These are phyloP conservation scores for Hippophae rhamnoides DNA, from an alignment of 306 rosid genomes.

Conservation along the genomic window DNA sequence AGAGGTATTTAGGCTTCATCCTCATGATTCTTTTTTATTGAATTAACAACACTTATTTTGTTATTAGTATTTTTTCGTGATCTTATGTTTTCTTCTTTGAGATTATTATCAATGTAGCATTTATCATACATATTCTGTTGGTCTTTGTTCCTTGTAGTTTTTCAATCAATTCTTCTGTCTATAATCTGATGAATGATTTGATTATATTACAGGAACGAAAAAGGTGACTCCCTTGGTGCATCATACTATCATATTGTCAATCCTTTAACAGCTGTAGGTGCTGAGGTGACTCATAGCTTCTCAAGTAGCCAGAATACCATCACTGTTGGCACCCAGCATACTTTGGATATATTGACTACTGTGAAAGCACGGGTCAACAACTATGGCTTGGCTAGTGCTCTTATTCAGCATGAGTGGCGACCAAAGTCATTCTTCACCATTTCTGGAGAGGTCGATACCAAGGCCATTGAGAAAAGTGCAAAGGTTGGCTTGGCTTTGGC, in stretches of 20 bases:
- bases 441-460: slow-evolving; percentile 90
- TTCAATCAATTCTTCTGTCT: no score
- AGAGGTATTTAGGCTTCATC: no score
- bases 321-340: slow-evolving; percentile 68
- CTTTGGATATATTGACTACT: slow-evolving; percentile 62
- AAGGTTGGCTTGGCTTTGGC: slow-evolving; percentile 76
- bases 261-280: slow-evolving; percentile 70
- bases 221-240: slow-evolving; percentile 61
- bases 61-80: no score
- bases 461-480: slow-evolving; percentile 79
- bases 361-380: slow-evolving; percentile 68
- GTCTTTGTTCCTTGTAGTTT: no score
- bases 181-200: background rate
- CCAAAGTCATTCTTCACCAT: slow-evolving; percentile 78
- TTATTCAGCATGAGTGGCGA: slow-evolving; percentile 95
- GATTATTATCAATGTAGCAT: no score
- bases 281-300: slow-evolving; percentile 61
- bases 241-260: slow-evolving; percentile 67
- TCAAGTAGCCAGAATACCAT: slow-evolving; percentile 63
- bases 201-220: slow-evolving; percentile 55
- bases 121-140: no score
- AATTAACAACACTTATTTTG: no score
- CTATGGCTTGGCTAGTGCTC: slow-evolving; percentile 60
- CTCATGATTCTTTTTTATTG: no score
- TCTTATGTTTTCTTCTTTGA: no score